phyloP scores from a whole-genome alignment of 345 rosid genomes.

The Atalantia buxifolia region DNA sequence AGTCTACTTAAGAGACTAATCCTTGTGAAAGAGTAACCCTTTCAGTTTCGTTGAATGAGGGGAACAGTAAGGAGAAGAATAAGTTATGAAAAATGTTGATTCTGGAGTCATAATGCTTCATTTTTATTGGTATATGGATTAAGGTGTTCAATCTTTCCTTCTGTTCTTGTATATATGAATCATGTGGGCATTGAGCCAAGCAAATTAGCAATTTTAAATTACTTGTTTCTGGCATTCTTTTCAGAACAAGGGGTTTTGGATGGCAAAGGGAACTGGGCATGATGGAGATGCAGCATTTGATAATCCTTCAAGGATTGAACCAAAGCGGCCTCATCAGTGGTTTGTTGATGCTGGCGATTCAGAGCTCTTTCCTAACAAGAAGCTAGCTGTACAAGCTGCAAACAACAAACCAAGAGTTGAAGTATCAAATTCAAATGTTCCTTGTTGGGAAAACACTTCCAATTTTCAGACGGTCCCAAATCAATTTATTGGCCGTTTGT shows the following conservation, averaged over 20 bases:
- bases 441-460: slow-evolving; percentile 61
- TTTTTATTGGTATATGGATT: neutral
- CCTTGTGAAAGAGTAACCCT: neutral
- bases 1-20: neutral
- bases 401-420: slow-evolving; percentile 30
- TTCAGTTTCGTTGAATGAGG: neutral
- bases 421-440: slow-evolving; percentile 32
- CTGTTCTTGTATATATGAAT: neutral
- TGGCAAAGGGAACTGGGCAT: slow-evolving; percentile 44
- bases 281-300: slow-evolving; percentile 54
- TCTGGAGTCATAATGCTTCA: neutral
- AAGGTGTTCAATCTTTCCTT: neutral
- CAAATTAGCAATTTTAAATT: neutral
- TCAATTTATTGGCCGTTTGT: slow-evolving; percentile 60
- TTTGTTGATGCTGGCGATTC: slow-evolving; percentile 57
- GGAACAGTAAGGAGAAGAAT: neutral
- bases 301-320: slow-evolving; percentile 51
- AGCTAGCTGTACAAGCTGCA: slow-evolving; percentile 58
- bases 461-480: slow-evolving; percentile 56
- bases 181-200: neutral
- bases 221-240: slow-evolving; percentile 31
- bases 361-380: slow-evolving; percentile 72
- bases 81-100: neutral
- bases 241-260: slow-evolving; percentile 71
- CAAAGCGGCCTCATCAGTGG: slow-evolving; percentile 77